phyloP scores from a whole-genome alignment of 1,284 basidiomycete species.

The Ceratobasidium sp. region DNA sequence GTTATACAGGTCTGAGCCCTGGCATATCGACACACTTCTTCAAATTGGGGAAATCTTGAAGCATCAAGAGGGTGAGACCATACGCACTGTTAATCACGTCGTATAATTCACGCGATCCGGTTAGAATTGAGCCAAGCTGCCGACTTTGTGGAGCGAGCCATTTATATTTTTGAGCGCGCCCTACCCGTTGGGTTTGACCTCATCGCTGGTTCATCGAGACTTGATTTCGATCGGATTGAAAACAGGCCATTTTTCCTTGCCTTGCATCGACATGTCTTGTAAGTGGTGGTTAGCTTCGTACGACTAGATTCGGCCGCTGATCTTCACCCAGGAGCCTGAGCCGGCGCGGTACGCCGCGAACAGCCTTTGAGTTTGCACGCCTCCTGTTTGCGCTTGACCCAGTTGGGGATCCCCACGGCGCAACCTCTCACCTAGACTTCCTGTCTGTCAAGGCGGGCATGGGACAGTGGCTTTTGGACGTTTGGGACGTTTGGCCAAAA shows the following conservation, averaged over 20 bases:
- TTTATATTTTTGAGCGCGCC: constrained; percentile 90
- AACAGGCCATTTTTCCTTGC: constrained; percentile 88
- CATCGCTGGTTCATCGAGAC: constrained; percentile 77
- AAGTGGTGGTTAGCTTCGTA: constrained; percentile 3
- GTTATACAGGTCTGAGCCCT: constrained; percentile 63
- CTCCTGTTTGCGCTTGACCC: constrained; percentile 86
- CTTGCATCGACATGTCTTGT: constrained; percentile 69
- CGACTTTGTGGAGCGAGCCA: constrained; percentile 84
- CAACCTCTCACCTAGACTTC: constrained; percentile 84
- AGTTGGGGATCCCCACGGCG: constrained; percentile 85
- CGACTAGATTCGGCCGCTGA: constrained; percentile 14
- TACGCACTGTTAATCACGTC: not conserved
- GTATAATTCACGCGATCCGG: constrained; percentile 51
- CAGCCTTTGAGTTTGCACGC: constrained; percentile 88
- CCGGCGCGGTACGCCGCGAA: constrained; percentile 86
- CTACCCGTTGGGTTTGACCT: constrained; percentile 87
- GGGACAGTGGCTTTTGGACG: constrained; percentile 78
- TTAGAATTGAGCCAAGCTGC: constrained; percentile 81
- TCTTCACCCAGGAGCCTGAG: constrained; percentile 71
- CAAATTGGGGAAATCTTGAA: constrained; percentile 87
- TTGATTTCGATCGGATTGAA: constrained; percentile 88
- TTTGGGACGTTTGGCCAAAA: constrained; percentile 64
- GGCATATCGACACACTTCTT: constrained; percentile 91
- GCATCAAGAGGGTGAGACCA: constrained; percentile 76
- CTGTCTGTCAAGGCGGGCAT: constrained; percentile 84